A percentile compares a stretch with the other conserved stretches of the same genome.
phyloP scores from a whole-genome alignment of 106 monocot genomes.

The Posidonia australis region DNA sequence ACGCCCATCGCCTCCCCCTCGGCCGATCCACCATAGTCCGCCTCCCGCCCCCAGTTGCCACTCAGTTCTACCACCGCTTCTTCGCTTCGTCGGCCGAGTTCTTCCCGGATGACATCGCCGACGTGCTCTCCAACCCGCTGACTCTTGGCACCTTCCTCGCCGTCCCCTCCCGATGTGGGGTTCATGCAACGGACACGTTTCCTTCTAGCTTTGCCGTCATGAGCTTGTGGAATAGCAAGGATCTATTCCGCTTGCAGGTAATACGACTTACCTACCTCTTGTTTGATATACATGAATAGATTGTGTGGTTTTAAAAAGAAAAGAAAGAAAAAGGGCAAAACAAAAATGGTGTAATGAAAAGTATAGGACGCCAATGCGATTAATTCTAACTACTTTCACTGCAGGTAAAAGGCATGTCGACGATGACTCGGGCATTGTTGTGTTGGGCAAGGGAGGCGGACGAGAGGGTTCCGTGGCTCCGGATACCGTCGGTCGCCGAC shows the following conservation, averaged over 20 bases:
- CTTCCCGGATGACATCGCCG: constrained; percentile 37
- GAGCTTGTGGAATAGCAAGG: constrained; percentile 39
- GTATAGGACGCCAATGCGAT: too few species aligned
- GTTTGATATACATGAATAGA: too few species aligned
- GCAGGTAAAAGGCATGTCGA: too few species aligned
- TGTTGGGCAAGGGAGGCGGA: constrained; percentile 20
- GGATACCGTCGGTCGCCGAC: constrained; percentile 35
- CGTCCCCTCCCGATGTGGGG: constrained; percentile 2
- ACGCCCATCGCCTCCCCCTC: constrained; percentile 33
- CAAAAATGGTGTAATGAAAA: too few species aligned
- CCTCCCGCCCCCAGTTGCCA: constrained; percentile 28
- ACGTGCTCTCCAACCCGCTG: constrained; percentile 32
- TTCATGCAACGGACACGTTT: not conserved
- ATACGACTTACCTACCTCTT: too few species aligned
- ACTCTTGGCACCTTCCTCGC: constrained; percentile 46
- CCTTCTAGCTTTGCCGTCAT: constrained; percentile 33
- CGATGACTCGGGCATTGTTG: constrained; percentile 5
- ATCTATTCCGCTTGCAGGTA: constrained; percentile 16
- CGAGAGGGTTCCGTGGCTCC: constrained; percentile 28
- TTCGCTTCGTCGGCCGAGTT: constrained; percentile 37
- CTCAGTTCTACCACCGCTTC: constrained; percentile 24
- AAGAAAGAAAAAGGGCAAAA: too few species aligned
- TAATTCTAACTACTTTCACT: too few species aligned
- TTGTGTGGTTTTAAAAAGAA: too few species aligned
- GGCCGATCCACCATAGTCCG: constrained; percentile 20